Evolutionary conservation across 106 monocot species (phyloP).

Genomic region (Allium sativum): DNA sequence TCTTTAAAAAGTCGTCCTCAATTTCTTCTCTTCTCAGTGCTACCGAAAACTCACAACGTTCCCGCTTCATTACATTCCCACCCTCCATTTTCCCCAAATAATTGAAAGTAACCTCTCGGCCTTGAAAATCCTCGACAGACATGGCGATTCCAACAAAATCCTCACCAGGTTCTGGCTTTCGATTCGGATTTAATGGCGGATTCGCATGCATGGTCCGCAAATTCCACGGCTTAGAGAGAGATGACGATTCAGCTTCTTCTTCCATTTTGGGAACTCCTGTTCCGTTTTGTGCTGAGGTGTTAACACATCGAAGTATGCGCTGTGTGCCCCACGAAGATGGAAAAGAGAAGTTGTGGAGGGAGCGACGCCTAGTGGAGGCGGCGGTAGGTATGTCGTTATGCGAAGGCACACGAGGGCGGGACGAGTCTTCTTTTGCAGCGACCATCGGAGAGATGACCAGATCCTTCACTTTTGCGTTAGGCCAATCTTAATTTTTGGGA

Average conservation of each 20-base stretch:
- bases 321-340: constrained; percentile 15
- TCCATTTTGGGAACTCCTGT: neutral
- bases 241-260: neutral
- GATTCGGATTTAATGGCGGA: constrained; percentile 1
- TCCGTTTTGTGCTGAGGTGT: neutral
- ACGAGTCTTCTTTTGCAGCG: neutral
- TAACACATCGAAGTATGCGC: constrained; percentile 12
- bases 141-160: neutral
- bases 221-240: constrained; percentile 9
- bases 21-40: constrained; percentile 63
- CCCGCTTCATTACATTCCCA: neutral
- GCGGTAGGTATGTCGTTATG: neutral
- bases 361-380: neutral
- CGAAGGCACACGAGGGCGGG: neutral
- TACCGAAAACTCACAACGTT: constrained; percentile 49
- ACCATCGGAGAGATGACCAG: neutral
- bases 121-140: neutral
- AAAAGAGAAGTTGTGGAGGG: constrained; percentile 18
- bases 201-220: constrained; percentile 9
- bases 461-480: neutral
- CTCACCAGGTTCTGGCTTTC: neutral
- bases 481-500: neutral
- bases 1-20: constrained; percentile 59
- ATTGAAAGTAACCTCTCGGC: neutral
- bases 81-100: constrained; percentile 11